Base-by-base conservation (phyloP, 805 yeast species). In the Starmerella floris region DNA sequence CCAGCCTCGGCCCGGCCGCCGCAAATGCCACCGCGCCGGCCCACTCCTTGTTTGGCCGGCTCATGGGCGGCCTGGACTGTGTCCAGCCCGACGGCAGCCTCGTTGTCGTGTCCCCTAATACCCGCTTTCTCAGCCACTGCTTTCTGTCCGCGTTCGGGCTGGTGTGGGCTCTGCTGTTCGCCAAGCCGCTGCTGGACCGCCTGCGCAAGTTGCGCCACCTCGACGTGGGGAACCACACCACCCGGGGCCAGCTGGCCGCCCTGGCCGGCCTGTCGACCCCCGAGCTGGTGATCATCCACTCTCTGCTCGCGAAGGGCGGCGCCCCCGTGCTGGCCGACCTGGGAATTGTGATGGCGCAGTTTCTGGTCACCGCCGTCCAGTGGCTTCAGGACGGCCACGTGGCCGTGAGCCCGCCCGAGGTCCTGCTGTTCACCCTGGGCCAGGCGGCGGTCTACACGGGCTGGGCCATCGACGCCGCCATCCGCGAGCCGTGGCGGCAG, bases 341-440 rank as follows among this genome's bases (percentile, higher is more conserved):
- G 37, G 23, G 46, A 3, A 36, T 46, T 8, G 19, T 43, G 5
- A 46, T 16, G 3, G 44, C 26, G n/a, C 42, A 42, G 1, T 41
- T 35, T 6, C 21, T 43, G 5, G 49, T 38, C n/a, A n/a, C n/a
- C n/a, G n/a, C n/a, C n/a, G n/a, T 48, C 15, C 52, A 50, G n/a
- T 28, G 21, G 30, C 45, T 48, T 13, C 54, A 54, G 40, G 58
- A 54, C 27, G 57, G 58, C 33, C 51, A 56, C 13, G 55, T 53
- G 1, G 33, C 33, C 17, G 57, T 54, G 1, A 42, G 50, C 39
- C 31, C 49, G 17, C 28, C 51, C 13, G 56, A 52, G 21, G 20
- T 52, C 2, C 47, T 53, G 9, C 37, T 51, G 10, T 54, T 49
- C 46, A 53, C 56, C 56, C 30, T 41, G 10, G 42, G 40, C 3